Conservation (phyloP, 2,329 filamentous ascomycete species). For the Pochonia chlamydosporia region DNA sequence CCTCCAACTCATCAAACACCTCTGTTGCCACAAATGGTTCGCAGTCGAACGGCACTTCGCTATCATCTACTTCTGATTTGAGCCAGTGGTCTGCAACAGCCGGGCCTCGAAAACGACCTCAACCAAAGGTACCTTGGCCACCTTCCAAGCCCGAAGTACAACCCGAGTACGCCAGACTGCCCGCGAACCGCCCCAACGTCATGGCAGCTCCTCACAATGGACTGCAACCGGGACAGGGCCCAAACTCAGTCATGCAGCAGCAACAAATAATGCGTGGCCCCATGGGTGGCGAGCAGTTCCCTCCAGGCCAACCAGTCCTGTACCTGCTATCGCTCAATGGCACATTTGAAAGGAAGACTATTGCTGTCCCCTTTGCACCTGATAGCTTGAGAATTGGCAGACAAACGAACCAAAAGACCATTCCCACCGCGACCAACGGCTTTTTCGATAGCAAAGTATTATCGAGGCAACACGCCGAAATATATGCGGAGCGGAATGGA, state of each 20-base stretch:
- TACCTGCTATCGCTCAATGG: constrained; percentile 88
- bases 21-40: constrained; percentile 58
- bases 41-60: constrained; percentile 55
- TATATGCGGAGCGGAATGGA: constrained; percentile 79
- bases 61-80: constrained; percentile 40
- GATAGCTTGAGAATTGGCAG: constrained; percentile 91
- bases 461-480: constrained; percentile 91
- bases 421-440: constrained; percentile 84
- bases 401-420: constrained; percentile 94
- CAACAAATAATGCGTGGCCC: constrained; percentile 52
- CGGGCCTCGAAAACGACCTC: constrained; percentile 45
- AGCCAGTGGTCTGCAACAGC: constrained; percentile 44
- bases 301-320: constrained; percentile 68
- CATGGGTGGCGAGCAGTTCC: constrained; percentile 49
- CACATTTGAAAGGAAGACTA: constrained; percentile 95
- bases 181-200: constrained; percentile 38
- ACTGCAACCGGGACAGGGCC: constrained; percentile 24
- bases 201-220: constrained; percentile 27
- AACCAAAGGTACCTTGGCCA: constrained; percentile 45
- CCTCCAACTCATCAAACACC: constrained; percentile 56
- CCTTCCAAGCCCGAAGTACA: constrained; percentile 40
- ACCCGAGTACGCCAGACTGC: constrained; percentile 41
- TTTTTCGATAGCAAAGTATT: constrained; percentile 98
- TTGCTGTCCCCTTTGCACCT: constrained; percentile 86
- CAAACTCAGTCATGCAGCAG: constrained; percentile 36